Percentiles rank a stretch among this genome's conserved stretches.
Evolutionary conservation across 768 basidiomycete genomes (phyloP).

Genomic region (Tylopilus sp.): DNA sequence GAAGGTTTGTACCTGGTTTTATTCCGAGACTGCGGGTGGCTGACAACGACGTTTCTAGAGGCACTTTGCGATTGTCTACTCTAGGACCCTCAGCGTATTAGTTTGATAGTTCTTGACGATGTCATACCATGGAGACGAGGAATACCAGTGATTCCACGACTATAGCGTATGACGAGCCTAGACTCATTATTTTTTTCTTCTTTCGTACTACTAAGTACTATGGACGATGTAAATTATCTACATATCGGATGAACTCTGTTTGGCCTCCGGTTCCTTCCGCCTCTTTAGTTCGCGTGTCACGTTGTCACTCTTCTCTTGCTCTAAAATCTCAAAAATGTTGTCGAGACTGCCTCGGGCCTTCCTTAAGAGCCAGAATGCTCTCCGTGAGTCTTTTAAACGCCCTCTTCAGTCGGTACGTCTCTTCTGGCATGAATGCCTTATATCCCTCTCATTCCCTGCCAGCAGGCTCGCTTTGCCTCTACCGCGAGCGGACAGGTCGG

Average conservation of each 20-base stretch:
- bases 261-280: slow-evolving; percentile 42
- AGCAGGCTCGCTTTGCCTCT: slow-evolving; percentile 64
- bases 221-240: slow-evolving; percentile 30
- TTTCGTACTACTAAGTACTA: no score
- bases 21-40: slow-evolving; percentile 28
- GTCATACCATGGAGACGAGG: slow-evolving; percentile 17
- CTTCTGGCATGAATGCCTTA: neutral
- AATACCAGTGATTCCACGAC: slow-evolving; percentile 10
- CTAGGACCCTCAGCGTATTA: slow-evolving; percentile 14
- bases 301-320: slow-evolving; percentile 32
- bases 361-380: slow-evolving; percentile 54
- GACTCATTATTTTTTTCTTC: slow-evolving; percentile 9
- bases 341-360: slow-evolving; percentile 77
- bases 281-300: slow-evolving; percentile 44
- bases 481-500: slow-evolving; percentile 64
- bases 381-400: slow-evolving; percentile 42
- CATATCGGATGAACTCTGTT: slow-evolving; percentile 16
- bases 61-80: slow-evolving; percentile 70
- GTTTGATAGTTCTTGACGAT: slow-evolving; percentile 4
- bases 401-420: slow-evolving; percentile 50
- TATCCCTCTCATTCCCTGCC: slow-evolving; percentile 1
- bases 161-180: slow-evolving; percentile 16
- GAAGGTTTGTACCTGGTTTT: slow-evolving; percentile 37
- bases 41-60: slow-evolving; percentile 40
- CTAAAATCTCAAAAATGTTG: slow-evolving; percentile 69